phyloP scores from a whole-genome alignment of 495 filamentous ascomycete species.

The Aspergillus leporis region DNA sequence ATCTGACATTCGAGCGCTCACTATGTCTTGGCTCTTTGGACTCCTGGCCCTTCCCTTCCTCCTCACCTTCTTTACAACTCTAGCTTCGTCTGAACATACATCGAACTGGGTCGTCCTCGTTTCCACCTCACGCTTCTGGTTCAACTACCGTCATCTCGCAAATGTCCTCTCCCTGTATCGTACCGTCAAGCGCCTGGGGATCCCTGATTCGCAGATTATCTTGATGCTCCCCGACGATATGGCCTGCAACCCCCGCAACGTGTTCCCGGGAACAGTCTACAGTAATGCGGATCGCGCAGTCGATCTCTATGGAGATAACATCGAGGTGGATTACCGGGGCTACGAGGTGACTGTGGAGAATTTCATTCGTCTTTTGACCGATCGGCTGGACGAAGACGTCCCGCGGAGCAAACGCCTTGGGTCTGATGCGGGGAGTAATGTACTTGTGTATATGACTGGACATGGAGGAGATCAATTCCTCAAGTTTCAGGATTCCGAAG shows the following conservation, averaged over 20 bases:
- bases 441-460: slow-evolving; percentile 98
- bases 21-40: slow-evolving; percentile 31
- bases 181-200: slow-evolving; percentile 96
- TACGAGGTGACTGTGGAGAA: slow-evolving; percentile 99
- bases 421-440: slow-evolving; percentile 92
- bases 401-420: slow-evolving; percentile 88
- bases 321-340: slow-evolving; percentile 96
- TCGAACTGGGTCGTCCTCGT: slow-evolving; percentile 99
- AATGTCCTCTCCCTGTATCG: slow-evolving; percentile 98
- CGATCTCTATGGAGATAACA: slow-evolving; percentile 97
- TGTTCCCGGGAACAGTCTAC: slow-evolving; percentile 96
- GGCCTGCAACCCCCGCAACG: slow-evolving; percentile 98
- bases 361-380: slow-evolving; percentile 93
- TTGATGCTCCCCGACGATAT: slow-evolving; percentile 99
- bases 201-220: slow-evolving; percentile 98
- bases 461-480: slow-evolving; percentile 98
- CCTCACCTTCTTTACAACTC: slow-evolving; percentile 45
- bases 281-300: slow-evolving; percentile 95
- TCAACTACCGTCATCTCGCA: slow-evolving; percentile 98
- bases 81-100: slow-evolving; percentile 74
- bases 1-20: slow-evolving; percentile 13
- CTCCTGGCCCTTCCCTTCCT: slow-evolving; percentile 43
- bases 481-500: slow-evolving; percentile 97
- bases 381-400: slow-evolving; percentile 89
- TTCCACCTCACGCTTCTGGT: slow-evolving; percentile 99